These are phyloP conservation scores for Cichorium intybus DNA, from an alignment of 140 eudicot species.

Conservation along the genomic window DNA sequence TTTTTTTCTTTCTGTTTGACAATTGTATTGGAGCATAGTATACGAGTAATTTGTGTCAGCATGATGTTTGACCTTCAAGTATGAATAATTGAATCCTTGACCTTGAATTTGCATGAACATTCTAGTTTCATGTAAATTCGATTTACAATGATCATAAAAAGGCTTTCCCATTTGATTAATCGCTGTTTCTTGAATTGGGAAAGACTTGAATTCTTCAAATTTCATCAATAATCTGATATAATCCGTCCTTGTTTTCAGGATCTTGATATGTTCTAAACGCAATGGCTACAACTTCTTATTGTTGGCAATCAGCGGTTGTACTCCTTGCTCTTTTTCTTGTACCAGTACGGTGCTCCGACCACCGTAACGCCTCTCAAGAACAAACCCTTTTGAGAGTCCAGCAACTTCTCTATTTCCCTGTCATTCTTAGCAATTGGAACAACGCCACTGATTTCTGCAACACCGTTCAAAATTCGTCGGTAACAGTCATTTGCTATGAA, in stretches of 20 bases:
- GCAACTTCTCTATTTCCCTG: conserved; percentile 53
- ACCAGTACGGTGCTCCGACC: conserved; percentile 33
- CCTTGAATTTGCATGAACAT: conserved; percentile 4
- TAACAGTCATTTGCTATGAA: conserved; percentile 77
- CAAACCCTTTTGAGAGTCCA: conserved; percentile 64
- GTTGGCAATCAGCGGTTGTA: conserved; percentile 15
- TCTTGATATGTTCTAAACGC: conserved; percentile 15
- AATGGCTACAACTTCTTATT: conserved; percentile 35
- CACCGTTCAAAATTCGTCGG: conserved; percentile 40
- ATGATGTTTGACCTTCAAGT: conserved; percentile 10
- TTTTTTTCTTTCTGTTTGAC: not conserved
- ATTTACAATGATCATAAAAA: not conserved
- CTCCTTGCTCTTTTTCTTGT: conserved; percentile 34
- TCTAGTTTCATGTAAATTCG: not conserved
- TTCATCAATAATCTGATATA: conserved; percentile 13
- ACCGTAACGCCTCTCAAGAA: conserved; percentile 52
- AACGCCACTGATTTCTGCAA: conserved; percentile 70
- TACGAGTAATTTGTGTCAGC: not conserved
- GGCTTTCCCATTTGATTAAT: conserved; percentile 13
- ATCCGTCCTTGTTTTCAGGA: conserved; percentile 17
- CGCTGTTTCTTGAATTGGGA: conserved; percentile 22
- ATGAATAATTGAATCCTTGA: conserved; percentile 13
- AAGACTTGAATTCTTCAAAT: conserved; percentile 16
- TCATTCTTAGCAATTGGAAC: conserved; percentile 56
- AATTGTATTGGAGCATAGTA: not conserved